phyloP scores from a whole-genome alignment of 768 basidiomycete genomes.

The Phlegmacium glaucopus region DNA sequence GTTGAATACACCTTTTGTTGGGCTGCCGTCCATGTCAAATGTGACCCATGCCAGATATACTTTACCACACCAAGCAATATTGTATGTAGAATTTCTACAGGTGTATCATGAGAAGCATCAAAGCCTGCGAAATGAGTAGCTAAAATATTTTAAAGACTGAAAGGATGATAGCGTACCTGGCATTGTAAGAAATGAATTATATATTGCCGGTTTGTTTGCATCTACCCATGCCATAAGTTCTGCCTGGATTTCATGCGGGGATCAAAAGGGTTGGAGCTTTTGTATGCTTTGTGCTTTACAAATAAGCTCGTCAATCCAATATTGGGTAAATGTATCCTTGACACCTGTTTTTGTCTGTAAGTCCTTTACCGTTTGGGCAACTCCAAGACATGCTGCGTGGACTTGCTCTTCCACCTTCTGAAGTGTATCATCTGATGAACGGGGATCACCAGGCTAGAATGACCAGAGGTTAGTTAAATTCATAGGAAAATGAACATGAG shows the following conservation, averaged over 20 bases:
- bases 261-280: background rate
- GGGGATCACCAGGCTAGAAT: conserved; percentile 4
- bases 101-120: no score
- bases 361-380: conserved; percentile 4
- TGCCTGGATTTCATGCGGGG: background rate
- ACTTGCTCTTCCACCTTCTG: conserved; percentile 4
- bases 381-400: conserved; percentile 2
- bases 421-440: conserved; percentile 1
- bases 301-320: conserved; percentile 28
- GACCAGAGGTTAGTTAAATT: background rate
- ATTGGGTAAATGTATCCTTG: conserved; percentile 29
- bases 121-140: no score
- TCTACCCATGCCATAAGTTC: conserved; percentile 9
- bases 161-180: background rate
- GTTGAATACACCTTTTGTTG: no score
- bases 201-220: conserved; percentile 4
- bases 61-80: no score
- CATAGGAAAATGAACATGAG: no score
- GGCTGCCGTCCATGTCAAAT: no score
- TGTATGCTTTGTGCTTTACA: conserved; percentile 9
- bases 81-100: no score
- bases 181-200: conserved; percentile 6
- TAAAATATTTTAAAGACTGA: no score
- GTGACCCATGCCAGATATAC: no score
- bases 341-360: conserved; percentile 26